These are phyloP conservation scores for Lasiosphaeria ovina DNA, from an alignment of 495 filamentous ascomycete species.

Conservation along the genomic window DNA sequence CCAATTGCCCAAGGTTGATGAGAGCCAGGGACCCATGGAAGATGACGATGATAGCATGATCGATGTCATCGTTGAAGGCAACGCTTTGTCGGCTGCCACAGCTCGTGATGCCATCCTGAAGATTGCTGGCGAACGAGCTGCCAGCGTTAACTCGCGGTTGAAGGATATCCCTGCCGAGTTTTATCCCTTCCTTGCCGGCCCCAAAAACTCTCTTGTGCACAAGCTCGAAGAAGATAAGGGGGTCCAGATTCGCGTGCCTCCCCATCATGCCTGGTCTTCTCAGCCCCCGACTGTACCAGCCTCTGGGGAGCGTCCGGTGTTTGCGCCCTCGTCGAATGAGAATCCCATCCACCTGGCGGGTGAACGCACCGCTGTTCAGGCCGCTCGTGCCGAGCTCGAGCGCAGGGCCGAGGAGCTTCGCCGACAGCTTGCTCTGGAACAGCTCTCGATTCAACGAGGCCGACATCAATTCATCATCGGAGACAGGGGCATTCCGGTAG, in stretches of 20 bases:
- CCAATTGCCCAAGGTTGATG: constrained; percentile 78
- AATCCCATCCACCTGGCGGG: constrained; percentile 81
- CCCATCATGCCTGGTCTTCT: constrained; percentile 68
- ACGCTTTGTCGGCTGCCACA: constrained; percentile 76
- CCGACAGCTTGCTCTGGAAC: constrained; percentile 64
- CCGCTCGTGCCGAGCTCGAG: constrained; percentile 76
- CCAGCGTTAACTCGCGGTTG: constrained; percentile 73
- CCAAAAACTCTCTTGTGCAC: constrained; percentile 64
- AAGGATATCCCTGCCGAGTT: constrained; percentile 84
- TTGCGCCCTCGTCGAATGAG: constrained; percentile 59
- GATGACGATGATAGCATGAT: constrained; percentile 81
- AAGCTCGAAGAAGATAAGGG: constrained; percentile 62
- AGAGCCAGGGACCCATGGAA: constrained; percentile 57
- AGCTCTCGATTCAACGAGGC: constrained; percentile 71
- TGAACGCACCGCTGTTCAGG: constrained; percentile 78
- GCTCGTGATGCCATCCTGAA: constrained; percentile 77
- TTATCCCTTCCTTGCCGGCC: constrained; percentile 91
- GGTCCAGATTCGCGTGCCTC: constrained; percentile 74
- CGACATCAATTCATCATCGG: constrained; percentile 91
- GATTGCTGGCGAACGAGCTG: constrained; percentile 81
- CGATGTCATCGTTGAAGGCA: constrained; percentile 85
- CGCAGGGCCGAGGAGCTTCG: constrained; percentile 68
- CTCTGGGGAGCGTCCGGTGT: constrained; percentile 62
- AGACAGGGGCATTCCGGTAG: constrained; percentile 68
- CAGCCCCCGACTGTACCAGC: constrained; percentile 66